These are phyloP conservation scores for Pseudogymnoascus sp. DNA, from an alignment of 2,329 filamentous ascomycete genomes.

Conservation along the genomic window DNA sequence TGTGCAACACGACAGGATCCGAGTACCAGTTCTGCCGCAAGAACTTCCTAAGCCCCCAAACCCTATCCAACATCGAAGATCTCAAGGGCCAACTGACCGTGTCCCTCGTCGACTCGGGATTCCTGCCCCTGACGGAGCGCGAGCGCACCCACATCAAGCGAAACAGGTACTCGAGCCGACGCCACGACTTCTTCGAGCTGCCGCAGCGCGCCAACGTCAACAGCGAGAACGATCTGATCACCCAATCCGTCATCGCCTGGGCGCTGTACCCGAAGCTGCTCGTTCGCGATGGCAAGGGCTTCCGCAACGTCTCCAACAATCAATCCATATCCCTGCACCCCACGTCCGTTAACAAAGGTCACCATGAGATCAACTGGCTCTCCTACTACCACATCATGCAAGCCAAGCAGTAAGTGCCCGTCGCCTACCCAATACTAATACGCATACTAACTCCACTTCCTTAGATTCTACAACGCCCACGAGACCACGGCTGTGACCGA, in stretches of 20 bases:
- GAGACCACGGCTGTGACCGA: conserved; percentile 76
- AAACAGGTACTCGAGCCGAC: conserved; percentile 56
- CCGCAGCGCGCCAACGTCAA: conserved; percentile 67
- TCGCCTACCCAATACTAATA: not conserved
- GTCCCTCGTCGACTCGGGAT: conserved; percentile 76
- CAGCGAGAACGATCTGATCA: conserved; percentile 70
- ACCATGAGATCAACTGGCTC: conserved; percentile 64
- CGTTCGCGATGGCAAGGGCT: conserved; percentile 72
- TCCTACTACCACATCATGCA: conserved; percentile 99
- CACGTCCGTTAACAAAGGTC: conserved; percentile 76
- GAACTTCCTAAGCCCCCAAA: conserved; percentile 86
- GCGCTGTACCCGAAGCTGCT: conserved; percentile 94
- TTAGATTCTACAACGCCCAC: conserved; percentile 75
- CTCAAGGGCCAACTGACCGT: conserved; percentile 85
- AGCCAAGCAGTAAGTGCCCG: conserved; percentile 57
- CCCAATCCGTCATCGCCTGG: conserved; percentile 79
- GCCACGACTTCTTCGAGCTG: conserved; percentile 67
- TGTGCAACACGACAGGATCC: conserved; percentile 61
- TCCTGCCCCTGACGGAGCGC: conserved; percentile 64
- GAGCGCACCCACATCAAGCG: conserved; percentile 48
- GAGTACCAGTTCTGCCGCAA: conserved; percentile 91
- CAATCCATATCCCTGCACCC: conserved; percentile 82
- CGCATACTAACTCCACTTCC: conserved; percentile 19
- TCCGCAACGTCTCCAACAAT: conserved; percentile 88
- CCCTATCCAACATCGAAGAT: conserved; percentile 86